Evolutionary conservation across 805 yeast species (phyloP).

Genomic region (Tetrapisispora arboricola): DNA sequence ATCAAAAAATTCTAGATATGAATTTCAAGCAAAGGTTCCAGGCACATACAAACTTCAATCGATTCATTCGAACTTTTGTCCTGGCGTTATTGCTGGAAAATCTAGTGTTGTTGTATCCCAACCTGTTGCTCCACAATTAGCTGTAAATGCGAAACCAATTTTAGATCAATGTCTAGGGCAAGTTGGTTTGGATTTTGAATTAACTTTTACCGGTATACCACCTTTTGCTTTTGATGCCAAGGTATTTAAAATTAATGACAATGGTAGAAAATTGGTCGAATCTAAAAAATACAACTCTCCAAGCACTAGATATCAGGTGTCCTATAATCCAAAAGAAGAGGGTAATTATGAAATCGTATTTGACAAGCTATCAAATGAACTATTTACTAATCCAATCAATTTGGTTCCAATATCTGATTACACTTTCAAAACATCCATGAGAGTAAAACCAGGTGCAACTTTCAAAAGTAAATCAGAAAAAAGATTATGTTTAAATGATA

Average conservation of each 20-base stretch:
- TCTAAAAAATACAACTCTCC: conserved; percentile 30
- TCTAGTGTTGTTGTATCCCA: conserved; percentile 44
- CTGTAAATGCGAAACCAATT: conserved; percentile 40
- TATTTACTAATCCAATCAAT: conserved; percentile 38
- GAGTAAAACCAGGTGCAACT: conserved; percentile 52
- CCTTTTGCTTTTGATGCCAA: conserved; percentile 65
- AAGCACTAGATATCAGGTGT: conserved; percentile 44
- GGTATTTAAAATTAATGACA: conserved; percentile 44
- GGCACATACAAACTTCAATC: conserved; percentile 55
- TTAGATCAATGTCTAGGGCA: conserved; percentile 88
- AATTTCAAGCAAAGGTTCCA: conserved; percentile 39
- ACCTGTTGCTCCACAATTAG: conserved; percentile 44
- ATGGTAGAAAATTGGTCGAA: conserved; percentile 26
- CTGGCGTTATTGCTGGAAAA: conserved; percentile 51
- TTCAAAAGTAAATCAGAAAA: conserved; percentile 20
- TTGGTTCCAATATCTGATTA: conserved; percentile 32
- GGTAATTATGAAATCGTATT: conserved; percentile 76
- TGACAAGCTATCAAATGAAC: conserved; percentile 50
- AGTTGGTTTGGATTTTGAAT: conserved; percentile 68
- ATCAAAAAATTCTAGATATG: conserved; percentile 21
- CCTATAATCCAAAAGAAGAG: conserved; percentile 67
- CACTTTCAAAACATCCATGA: conserved; percentile 59
- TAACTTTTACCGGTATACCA: conserved; percentile 62
- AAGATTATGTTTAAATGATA: conserved; percentile 39
- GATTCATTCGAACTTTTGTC: conserved; percentile 53